Evolutionary conservation across 148 eudicot species (phyloP).

Genomic region (Bassia scoparia): DNA sequence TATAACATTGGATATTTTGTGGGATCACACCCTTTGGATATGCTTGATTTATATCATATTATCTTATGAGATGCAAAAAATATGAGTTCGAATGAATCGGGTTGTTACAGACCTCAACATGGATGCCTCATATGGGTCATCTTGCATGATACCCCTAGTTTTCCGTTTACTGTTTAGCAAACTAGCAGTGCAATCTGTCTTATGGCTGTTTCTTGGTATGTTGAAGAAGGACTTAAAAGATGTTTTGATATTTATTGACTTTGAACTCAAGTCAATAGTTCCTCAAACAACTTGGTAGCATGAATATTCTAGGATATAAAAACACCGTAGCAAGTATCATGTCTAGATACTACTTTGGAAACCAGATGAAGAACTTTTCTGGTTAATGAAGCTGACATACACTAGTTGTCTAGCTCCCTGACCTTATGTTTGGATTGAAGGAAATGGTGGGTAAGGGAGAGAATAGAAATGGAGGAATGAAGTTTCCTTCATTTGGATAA

Average conservation of each 20-base stretch:
- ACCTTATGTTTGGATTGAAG: no score
- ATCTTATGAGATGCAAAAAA: not conserved
- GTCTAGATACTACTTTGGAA: no score
- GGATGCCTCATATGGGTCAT: not conserved
- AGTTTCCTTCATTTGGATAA: no score
- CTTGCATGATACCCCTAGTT: not conserved
- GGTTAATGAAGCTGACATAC: no score
- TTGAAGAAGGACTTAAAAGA: not conserved
- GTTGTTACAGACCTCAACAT: not conserved
- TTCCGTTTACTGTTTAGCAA: not conserved
- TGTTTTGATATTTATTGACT: not conserved
- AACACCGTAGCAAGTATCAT: no score
- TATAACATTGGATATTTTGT: not conserved
- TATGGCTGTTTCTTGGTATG: not conserved
- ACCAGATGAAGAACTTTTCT: no score
- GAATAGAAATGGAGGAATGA: no score
- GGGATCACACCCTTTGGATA: not conserved
- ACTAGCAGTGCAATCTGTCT: not conserved
- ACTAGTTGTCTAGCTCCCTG: no score
- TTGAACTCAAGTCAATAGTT: not conserved
- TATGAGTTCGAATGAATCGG: not conserved
- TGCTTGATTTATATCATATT: not conserved
- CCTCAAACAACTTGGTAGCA: not conserved
- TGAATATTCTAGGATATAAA: not conserved
- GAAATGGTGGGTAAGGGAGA: no score